These are phyloP conservation scores for Firmiana major DNA, from an alignment of 345 rosid species.

Conservation along the genomic window DNA sequence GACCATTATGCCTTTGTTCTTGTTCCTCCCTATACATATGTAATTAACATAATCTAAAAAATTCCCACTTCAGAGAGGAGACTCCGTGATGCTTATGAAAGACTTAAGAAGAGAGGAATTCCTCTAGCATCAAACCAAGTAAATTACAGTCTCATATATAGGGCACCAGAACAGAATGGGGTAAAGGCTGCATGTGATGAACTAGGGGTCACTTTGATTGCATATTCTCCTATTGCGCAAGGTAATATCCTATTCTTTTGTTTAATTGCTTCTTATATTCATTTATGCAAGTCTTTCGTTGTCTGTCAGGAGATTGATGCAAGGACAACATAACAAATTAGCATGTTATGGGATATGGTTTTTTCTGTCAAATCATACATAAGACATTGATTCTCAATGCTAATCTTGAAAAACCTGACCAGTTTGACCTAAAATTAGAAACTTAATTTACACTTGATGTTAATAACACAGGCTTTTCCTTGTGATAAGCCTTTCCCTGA, in stretches of 20 bases:
- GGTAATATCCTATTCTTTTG: conserved; percentile 39
- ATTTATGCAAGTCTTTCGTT: background rate
- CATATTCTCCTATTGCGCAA: conserved; percentile 93
- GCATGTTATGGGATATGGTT: background rate
- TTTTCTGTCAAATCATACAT: background rate
- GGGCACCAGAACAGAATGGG: conserved; percentile 79
- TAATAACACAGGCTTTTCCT: background rate
- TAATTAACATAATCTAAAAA: background rate
- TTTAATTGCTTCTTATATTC: conserved; percentile 12
- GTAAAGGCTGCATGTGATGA: conserved; percentile 92
- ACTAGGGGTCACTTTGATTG: conserved; percentile 88
- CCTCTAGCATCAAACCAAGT: conserved; percentile 97
- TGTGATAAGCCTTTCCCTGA: background rate
- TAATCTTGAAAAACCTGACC: background rate
- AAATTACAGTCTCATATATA: conserved; percentile 89
- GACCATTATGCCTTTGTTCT: background rate
- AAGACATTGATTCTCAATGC: background rate
- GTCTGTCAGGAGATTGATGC: background rate
- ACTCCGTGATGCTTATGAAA: conserved; percentile 70
- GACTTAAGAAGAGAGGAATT: conserved; percentile 84
- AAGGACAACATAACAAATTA: background rate
- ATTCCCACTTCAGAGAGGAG: conserved; percentile 51
- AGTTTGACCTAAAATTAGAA: background rate
- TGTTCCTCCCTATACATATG: background rate
- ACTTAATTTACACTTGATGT: background rate